Conservation (phyloP, 2,329 filamentous ascomycete species). For the Phyllachora maydis region DNA sequence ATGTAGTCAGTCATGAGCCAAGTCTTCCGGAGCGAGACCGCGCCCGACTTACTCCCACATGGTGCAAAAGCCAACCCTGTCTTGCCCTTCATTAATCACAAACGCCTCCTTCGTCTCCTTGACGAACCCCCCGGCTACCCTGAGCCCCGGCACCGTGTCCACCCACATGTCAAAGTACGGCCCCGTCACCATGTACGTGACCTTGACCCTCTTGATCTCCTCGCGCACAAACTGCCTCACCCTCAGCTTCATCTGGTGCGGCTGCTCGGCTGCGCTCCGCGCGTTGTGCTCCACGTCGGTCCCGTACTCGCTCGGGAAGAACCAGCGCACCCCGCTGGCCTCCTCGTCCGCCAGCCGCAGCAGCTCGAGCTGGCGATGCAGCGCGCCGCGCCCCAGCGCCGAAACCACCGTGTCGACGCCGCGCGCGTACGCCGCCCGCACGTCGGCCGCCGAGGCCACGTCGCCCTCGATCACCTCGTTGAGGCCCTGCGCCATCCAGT, state of each 20-base stretch:
- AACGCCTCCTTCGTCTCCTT: slow-evolving; percentile 32
- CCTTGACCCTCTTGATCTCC: slow-evolving; percentile 27
- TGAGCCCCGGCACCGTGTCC: slow-evolving; percentile 13
- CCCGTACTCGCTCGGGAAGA: slow-evolving; percentile 48
- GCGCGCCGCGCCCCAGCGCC: slow-evolving; percentile 39
- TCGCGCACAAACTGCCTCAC: slow-evolving; percentile 40
- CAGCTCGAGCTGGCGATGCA: slow-evolving; percentile 39
- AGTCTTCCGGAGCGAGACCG: neutral
- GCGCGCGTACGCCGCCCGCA: slow-evolving; percentile 34
- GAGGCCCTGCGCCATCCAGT: slow-evolving; percentile 22
- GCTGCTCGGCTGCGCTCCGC: slow-evolving; percentile 35
- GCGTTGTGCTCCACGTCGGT: slow-evolving; percentile 43
- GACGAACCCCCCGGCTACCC: slow-evolving; percentile 35
- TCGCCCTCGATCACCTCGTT: slow-evolving; percentile 35
- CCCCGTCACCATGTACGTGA: slow-evolving; percentile 50
- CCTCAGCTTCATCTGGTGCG: slow-evolving; percentile 49
- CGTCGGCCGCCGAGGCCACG: slow-evolving; percentile 25
- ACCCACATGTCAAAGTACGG: slow-evolving; percentile 48
- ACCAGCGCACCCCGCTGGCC: slow-evolving; percentile 32
- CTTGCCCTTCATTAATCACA: slow-evolving; percentile 39
- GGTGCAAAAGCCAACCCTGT: slow-evolving; percentile 44
- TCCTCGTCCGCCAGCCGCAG: slow-evolving; percentile 36
- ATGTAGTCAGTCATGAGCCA: too few species aligned
- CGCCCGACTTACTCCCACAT: slow-evolving; percentile 41
- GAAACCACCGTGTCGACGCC: slow-evolving; percentile 45